Conservation (phyloP, 768 basidiomycete species). For the Paxillus rubicundulus region DNA sequence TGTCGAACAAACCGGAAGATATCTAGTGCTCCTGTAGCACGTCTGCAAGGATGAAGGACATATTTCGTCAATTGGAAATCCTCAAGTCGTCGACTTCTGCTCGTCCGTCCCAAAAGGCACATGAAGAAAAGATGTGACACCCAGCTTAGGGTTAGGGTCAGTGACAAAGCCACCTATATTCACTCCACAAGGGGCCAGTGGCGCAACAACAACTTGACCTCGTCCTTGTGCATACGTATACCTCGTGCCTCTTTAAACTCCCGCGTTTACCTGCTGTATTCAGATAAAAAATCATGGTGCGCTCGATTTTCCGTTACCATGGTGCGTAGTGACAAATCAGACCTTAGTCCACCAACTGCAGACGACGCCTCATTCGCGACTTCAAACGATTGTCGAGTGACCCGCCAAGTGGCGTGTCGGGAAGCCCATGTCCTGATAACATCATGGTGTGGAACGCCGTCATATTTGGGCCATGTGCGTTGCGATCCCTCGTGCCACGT, state of each 20-base stretch:
- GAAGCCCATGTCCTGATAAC: constrained; percentile 95
- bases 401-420: constrained; percentile 94
- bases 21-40: background rate
- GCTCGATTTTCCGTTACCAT: background rate
- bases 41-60: background rate
- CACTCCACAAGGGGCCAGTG: background rate
- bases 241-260: background rate
- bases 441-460: constrained; percentile 99
- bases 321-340: background rate
- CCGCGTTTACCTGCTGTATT: background rate
- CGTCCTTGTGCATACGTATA: constrained; percentile 6
- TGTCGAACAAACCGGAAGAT: constrained; percentile 44
- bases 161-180: constrained; percentile 14
- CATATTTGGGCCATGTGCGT: constrained; percentile 94
- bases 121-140: background rate
- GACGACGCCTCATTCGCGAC: constrained; percentile 94
- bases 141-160: constrained; percentile 23
- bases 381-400: constrained; percentile 95
- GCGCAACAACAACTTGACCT: constrained; percentile 5
- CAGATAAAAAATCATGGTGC: constrained; percentile 17
- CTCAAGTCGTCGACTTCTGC: background rate
- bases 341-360: constrained; percentile 85
- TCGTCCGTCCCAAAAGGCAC: no score
- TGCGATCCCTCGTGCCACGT: background rate
- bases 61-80: background rate